A percentile compares a stretch with the other conserved stretches of the same genome.
Conservation (phyloP, 306 rosid species). For the Fragaria ananassa region DNA sequence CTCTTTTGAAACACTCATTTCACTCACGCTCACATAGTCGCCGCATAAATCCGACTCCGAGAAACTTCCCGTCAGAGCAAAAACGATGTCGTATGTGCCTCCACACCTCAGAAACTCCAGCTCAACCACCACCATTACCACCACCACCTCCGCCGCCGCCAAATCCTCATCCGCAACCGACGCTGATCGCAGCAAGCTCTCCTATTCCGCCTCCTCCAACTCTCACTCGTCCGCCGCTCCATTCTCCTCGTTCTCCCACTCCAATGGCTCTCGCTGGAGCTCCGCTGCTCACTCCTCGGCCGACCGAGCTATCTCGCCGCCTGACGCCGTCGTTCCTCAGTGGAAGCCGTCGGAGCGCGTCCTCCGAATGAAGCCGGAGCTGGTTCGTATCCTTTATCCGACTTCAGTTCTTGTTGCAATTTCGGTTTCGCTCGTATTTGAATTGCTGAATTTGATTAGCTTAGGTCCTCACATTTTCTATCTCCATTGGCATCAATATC, state of each 20-base stretch:
- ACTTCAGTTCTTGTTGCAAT: background rate
- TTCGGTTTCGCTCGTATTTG: background rate
- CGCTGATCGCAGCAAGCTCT: slow-evolving; percentile 46
- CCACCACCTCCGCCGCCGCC: background rate
- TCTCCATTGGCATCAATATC: background rate
- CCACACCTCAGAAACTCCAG: slow-evolving; percentile 64
- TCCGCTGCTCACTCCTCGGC: slow-evolving; percentile 32
- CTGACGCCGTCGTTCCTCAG: slow-evolving; percentile 47
- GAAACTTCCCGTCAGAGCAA: background rate
- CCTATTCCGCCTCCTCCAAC: slow-evolving; percentile 38
- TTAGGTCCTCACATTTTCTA: slow-evolving; percentile 11
- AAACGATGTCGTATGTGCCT: slow-evolving; percentile 86
- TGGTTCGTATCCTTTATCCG: slow-evolving; percentile 34
- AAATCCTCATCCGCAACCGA: slow-evolving; percentile 39
- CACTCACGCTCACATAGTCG: background rate
- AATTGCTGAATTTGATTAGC: background rate
- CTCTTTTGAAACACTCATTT: too few relatives aligned
- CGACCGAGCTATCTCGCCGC: slow-evolving; percentile 29
- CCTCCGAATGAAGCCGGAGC: slow-evolving; percentile 64
- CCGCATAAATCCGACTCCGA: background rate
- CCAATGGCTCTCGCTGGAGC: slow-evolving; percentile 53
- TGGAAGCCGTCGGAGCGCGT: slow-evolving; percentile 88
- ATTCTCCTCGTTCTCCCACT: slow-evolving; percentile 20
- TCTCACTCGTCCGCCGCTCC: slow-evolving; percentile 26
- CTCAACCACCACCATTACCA: slow-evolving; percentile 45